These are phyloP conservation scores for Phytophthora chlamydospora DNA, from an alignment of 352 stramenopile species.

Conservation along the genomic window DNA sequence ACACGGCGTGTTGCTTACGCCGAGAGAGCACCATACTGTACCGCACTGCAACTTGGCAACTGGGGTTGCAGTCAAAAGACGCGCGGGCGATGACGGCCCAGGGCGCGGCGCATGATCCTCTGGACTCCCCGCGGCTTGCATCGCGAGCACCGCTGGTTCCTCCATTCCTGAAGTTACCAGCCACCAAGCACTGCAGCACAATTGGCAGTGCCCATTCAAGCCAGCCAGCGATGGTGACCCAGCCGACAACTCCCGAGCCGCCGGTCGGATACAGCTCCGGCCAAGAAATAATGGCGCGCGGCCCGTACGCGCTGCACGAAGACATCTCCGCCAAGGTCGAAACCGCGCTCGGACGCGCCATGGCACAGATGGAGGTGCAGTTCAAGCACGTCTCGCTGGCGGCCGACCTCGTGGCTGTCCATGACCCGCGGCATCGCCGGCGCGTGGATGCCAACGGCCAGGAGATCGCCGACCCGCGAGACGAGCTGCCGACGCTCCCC, in stretches of 20 bases:
- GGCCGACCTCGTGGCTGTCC: conserved; percentile 47
- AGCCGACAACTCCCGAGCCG: conserved; percentile 9
- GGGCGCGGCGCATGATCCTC: conserved; percentile 7
- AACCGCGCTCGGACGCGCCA: conserved; percentile 42
- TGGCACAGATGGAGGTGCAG: conserved; percentile 62
- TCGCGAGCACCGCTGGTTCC: not conserved
- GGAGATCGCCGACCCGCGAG: conserved; percentile 4
- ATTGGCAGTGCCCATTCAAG: not conserved
- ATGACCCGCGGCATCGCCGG: conserved; percentile 25
- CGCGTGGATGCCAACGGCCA: conserved; percentile 7
- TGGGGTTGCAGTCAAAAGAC: conserved; percentile 12
- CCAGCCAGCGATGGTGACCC: conserved; percentile 6
- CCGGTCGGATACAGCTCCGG: conserved; percentile 36
- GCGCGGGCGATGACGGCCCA: conserved; percentile 9
- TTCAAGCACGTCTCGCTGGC: conserved; percentile 58
- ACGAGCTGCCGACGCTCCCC: conserved; percentile 47
- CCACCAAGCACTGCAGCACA: conserved; percentile 2
- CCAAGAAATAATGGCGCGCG: conserved; percentile 41
- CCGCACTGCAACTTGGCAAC: not conserved
- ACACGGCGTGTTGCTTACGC: conserved; percentile 9
- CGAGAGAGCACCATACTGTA: not conserved
- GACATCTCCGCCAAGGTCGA: conserved; percentile 52
- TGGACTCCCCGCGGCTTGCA: not conserved
- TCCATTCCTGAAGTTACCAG: conserved; percentile 13
- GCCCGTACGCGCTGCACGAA: conserved; percentile 44